Evolutionary conservation across 345 rosid species (phyloP).

Genomic region (Populus deltoides): DNA sequence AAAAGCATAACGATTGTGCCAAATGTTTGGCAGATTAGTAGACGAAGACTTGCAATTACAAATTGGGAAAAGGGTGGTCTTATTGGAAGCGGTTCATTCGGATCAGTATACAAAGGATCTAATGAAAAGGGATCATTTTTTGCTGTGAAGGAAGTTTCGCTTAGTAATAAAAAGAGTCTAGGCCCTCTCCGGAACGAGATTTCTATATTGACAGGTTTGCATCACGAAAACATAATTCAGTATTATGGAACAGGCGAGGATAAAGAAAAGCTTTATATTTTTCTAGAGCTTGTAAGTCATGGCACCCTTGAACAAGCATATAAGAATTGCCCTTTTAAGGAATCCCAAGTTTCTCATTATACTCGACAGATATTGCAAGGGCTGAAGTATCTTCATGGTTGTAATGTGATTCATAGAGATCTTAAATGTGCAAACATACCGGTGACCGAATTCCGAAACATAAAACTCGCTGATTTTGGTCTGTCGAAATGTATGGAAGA

Average conservation of each 20-base stretch:
- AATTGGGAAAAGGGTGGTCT: background rate
- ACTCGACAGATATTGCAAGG: slow-evolving; percentile 4
- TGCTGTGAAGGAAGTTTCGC: background rate
- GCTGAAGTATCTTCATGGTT: slow-evolving; percentile 16
- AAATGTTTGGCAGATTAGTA: no score
- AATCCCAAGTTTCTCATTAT: slow-evolving; percentile 26
- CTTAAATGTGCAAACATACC: slow-evolving; percentile 44
- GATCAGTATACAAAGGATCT: background rate
- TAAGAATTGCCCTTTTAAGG: slow-evolving; percentile 8
- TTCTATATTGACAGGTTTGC: no score
- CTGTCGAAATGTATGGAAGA: slow-evolving; percentile 24
- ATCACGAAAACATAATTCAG: background rate
- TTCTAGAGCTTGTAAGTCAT: slow-evolving; percentile 29
- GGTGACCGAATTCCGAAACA: slow-evolving; percentile 31
- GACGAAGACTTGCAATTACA: background rate
- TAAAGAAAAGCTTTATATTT: slow-evolving; percentile 22
- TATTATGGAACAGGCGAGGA: background rate
- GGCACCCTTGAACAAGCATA: slow-evolving; percentile 23
- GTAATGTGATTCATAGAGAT: slow-evolving; percentile 29
- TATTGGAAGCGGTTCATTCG: background rate
- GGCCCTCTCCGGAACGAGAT: background rate
- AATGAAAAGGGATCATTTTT: background rate
- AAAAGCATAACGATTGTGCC: no score
- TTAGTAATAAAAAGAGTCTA: rapidly evolving
- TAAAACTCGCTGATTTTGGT: slow-evolving; percentile 46